Evolutionary conservation across 2,329 filamentous ascomycete genomes (phyloP).

Genomic region (Apiospora marii): DNA sequence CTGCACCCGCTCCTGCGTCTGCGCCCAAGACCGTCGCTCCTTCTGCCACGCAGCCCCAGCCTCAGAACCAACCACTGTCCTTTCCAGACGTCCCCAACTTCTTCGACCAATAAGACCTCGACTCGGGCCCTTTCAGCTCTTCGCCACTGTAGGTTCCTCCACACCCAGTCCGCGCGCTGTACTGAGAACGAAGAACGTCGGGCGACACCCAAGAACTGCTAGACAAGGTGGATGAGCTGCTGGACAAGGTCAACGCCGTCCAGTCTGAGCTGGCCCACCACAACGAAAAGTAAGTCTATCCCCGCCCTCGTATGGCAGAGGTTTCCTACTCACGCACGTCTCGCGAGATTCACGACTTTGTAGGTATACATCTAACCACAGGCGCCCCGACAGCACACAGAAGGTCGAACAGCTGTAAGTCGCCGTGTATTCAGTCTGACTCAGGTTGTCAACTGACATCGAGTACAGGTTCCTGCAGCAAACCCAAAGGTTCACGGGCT

Average conservation of each 20-base stretch:
- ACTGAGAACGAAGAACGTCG: not conserved
- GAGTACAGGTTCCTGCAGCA: conserved; percentile 21
- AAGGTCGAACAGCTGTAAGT: conserved; percentile 12
- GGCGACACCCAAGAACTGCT: not conserved
- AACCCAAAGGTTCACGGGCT: conserved; percentile 12
- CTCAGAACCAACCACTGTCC: no score
- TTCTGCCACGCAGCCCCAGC: no score
- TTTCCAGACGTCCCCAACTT: no score
- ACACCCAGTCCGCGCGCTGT: no score
- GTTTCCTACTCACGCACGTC: not conserved
- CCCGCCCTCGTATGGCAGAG: not conserved
- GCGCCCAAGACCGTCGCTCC: no score
- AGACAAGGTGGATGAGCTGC: not conserved
- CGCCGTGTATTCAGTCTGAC: not conserved
- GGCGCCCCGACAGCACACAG: not conserved
- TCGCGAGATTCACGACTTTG: conserved; percentile 2
- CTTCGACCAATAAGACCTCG: no score
- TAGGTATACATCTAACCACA: not conserved
- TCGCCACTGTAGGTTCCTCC: no score
- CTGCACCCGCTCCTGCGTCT: no score
- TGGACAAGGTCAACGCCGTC: not conserved
- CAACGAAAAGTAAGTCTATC: not conserved
- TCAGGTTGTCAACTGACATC: not conserved
- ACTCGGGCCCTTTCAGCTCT: no score
- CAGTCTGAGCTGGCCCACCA: conserved; percentile 8